Conservation (phyloP, 441 rosid species). For the Mallotus repandus region DNA sequence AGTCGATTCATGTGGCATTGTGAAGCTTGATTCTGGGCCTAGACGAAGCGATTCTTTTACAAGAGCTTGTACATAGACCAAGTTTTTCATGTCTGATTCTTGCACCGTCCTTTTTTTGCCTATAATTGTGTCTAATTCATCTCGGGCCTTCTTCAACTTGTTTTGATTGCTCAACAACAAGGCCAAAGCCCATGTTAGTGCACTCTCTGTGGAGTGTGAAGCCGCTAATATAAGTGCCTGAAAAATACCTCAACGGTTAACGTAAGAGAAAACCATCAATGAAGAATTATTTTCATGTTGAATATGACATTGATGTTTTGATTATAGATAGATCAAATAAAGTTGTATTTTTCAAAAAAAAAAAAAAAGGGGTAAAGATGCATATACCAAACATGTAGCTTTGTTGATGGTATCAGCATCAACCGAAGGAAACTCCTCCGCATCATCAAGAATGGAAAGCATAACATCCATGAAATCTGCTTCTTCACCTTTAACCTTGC, state of each 20-base stretch:
- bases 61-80: conserved; percentile 50
- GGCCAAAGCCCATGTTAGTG: conserved; percentile 43
- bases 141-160: conserved; percentile 40
- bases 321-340: neutral
- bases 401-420: conserved; percentile 35
- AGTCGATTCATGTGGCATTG: conserved; percentile 41
- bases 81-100: conserved; percentile 43
- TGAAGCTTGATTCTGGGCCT: conserved; percentile 49
- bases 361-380: too few species aligned
- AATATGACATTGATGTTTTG: too few species aligned
- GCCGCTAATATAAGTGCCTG: conserved; percentile 51
- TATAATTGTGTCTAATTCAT: conserved; percentile 46
- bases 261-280: too few species aligned
- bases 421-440: neutral
- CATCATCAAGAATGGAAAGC: conserved; percentile 28
- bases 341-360: too few species aligned
- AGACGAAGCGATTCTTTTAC: conserved; percentile 49
- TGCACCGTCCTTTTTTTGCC: conserved; percentile 44
- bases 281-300: too few species aligned
- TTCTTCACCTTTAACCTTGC: conserved; percentile 5
- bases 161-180: conserved; percentile 34
- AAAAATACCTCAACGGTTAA: too few species aligned
- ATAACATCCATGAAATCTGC: conserved; percentile 40
- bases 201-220: conserved; percentile 44
- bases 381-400: conserved; percentile 30